Conservation (phyloP, 805 yeast genomes). For the Clavispora carvajalis region DNA sequence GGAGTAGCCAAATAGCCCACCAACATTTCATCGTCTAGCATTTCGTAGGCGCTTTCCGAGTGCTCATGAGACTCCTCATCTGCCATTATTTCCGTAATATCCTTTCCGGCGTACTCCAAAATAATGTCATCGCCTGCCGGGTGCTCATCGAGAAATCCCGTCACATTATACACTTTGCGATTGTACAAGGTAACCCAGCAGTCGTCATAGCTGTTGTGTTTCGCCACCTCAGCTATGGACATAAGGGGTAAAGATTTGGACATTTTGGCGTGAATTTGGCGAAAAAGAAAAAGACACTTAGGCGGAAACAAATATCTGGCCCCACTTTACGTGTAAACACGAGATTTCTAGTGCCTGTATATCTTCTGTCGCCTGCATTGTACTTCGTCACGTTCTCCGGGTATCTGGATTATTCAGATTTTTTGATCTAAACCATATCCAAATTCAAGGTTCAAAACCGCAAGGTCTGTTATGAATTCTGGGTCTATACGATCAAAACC, state of each 20-base stretch:
- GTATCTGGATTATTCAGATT: too few species aligned
- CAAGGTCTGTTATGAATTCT: too few species aligned
- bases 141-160: conserved; percentile 66
- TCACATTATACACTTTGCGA: conserved; percentile 81
- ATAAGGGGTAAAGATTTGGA: conserved; percentile 49
- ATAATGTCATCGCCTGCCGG: conserved; percentile 64
- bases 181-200: conserved; percentile 80
- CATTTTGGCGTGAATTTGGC: conserved; percentile 1
- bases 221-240: conserved; percentile 46
- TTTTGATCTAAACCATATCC: too few species aligned
- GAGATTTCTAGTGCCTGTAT: not conserved
- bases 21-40: conserved; percentile 73
- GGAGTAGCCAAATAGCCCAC: conserved; percentile 81
- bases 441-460: too few species aligned
- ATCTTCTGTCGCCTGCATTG: not conserved
- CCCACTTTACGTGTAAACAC: not conserved
- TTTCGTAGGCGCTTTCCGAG: conserved; percentile 79
- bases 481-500: too few species aligned
- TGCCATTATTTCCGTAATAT: conserved; percentile 67
- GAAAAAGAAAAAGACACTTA: not conserved
- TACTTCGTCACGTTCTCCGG: not conserved
- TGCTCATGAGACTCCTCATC: conserved; percentile 73
- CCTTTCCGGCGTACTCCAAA: conserved; percentile 54
- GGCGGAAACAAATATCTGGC: not conserved
- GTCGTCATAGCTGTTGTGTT: conserved; percentile 48